Evolutionary conservation across 805 yeast genomes (phyloP), one percentile per base, ranked within the genome.

Genomic region (Wickerhamiella kurtzmanii): DNA sequence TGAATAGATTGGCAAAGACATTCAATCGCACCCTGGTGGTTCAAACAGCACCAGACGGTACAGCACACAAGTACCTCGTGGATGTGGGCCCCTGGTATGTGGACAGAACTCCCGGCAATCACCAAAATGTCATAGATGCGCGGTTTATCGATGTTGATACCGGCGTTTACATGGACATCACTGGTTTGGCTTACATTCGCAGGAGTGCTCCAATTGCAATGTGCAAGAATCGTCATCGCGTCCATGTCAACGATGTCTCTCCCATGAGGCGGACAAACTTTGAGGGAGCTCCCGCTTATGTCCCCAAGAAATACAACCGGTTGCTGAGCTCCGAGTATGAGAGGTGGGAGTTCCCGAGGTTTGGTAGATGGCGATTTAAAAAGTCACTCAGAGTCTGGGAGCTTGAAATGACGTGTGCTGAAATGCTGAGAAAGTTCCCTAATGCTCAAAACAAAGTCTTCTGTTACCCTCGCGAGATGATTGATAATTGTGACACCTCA

Each of bases 81-180:
- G 79, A 75, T 52, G 68, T 75, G 4, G 64, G 70, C 20, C 73
- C 79, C 0, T 65, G 68, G 63, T 74, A 64, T 54, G 64, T 73
- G 48, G 71, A 74, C 54, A 68, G 80, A 42, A 58, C 65, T 22
- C 68, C 71, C 36, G 15, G 20, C 6, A 73, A 75, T 52, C 72
- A 72, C 64, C 67, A 13, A 57, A 76, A 50, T 68, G 73, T 50
- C 64, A 75, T 62, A 17, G 79, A 75, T 56, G 72, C 78, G 5
- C 68, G 82, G 50, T 75, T 79, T 56, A 74, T 79, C 47, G 84
- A 79, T 57, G 66, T 71, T 11, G 72, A 73, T 47, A 71, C 79
- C 1, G 84, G 84, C 11, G 57, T 71, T 8, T 79, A 75, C 55
- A 66, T 79, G 45, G 82, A 78, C 54, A 68, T 79, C 45, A 72